Conservation (phyloP, 1,284 basidiomycete species). For the Malassezia cuniculi region DNA sequence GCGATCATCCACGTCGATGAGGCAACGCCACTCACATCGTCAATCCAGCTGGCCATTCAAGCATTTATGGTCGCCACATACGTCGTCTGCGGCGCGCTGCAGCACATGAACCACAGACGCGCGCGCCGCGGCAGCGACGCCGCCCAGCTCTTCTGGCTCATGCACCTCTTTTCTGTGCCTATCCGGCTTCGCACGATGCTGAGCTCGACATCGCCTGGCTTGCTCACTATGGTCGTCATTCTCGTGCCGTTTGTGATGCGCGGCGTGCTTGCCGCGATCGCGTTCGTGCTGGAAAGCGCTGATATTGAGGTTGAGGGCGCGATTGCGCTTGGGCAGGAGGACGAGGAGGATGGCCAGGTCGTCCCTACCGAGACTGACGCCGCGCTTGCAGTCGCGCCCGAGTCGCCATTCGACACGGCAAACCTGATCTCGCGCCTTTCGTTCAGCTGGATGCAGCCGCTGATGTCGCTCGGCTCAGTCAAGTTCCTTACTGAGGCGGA, state of each 20-base stretch:
- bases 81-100: constrained; percentile 34
- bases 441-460: constrained; percentile 65
- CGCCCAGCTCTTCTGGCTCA: constrained; percentile 71
- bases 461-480: constrained; percentile 51
- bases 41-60: constrained; percentile 20
- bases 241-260: constrained; percentile 30
- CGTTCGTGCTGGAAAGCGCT: constrained; percentile 30
- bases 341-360: constrained; percentile 4
- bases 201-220: constrained; percentile 19
- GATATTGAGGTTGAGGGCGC: constrained; percentile 11
- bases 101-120: constrained; percentile 59
- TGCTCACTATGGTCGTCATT: constrained; percentile 18
- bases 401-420: constrained; percentile 64
- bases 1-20: constrained; percentile 49
- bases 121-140: constrained; percentile 62
- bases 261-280: constrained; percentile 18
- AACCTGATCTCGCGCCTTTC: constrained; percentile 61
- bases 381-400: constrained; percentile 41
- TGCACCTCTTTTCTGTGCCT: constrained; percentile 52
- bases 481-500: constrained; percentile 46
- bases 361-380: constrained; percentile 13
- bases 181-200: constrained; percentile 50
- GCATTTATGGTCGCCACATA: constrained; percentile 19
- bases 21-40: constrained; percentile 15
- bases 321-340: constrained; percentile 12